Conservation (phyloP, 768 basidiomycete species). For the Agrocybe chaxingu region DNA sequence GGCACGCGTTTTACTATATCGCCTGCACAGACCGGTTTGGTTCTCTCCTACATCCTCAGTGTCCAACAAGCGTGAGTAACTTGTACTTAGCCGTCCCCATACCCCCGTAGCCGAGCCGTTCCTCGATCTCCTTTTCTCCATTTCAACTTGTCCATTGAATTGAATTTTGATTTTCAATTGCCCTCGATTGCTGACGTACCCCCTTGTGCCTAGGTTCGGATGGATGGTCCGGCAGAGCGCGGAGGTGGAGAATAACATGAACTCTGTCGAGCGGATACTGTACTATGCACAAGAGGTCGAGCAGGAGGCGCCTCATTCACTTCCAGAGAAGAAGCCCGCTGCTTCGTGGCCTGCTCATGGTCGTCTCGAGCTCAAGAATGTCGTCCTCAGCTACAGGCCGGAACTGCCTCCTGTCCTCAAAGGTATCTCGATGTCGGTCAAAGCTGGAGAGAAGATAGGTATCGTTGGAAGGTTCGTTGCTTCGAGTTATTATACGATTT, state of each 20-base stretch:
- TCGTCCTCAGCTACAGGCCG: slow-evolving; percentile 80
- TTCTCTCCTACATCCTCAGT: slow-evolving; percentile 75
- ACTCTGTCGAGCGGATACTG: slow-evolving; percentile 81
- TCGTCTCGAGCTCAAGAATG: slow-evolving; percentile 67
- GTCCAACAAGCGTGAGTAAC: slow-evolving; percentile 62
- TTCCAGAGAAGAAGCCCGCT: slow-evolving; percentile 57
- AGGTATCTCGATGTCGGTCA: slow-evolving; percentile 68
- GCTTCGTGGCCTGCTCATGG: slow-evolving; percentile 75
- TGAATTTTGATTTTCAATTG: background rate
- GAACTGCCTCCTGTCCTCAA: slow-evolving; percentile 89
- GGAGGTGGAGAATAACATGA: slow-evolving; percentile 94
- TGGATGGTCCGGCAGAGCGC: slow-evolving; percentile 77
- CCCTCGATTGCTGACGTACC: no score
- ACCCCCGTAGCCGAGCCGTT: no score
- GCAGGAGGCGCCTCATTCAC: slow-evolving; percentile 73
- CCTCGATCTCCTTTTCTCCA: background rate
- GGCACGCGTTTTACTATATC: slow-evolving; percentile 71
- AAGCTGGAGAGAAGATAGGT: slow-evolving; percentile 85
- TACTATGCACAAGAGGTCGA: slow-evolving; percentile 80
- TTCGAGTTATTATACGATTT: background rate
- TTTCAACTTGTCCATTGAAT: slow-evolving; percentile 6
- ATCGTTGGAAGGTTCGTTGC: slow-evolving; percentile 62
- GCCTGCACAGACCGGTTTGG: slow-evolving; percentile 74
- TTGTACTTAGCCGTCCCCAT: background rate
- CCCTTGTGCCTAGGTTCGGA: slow-evolving; percentile 45